Base-by-base conservation (phyloP, 495 filamentous ascomycete genomes). In the Penicillium soppii region DNA sequence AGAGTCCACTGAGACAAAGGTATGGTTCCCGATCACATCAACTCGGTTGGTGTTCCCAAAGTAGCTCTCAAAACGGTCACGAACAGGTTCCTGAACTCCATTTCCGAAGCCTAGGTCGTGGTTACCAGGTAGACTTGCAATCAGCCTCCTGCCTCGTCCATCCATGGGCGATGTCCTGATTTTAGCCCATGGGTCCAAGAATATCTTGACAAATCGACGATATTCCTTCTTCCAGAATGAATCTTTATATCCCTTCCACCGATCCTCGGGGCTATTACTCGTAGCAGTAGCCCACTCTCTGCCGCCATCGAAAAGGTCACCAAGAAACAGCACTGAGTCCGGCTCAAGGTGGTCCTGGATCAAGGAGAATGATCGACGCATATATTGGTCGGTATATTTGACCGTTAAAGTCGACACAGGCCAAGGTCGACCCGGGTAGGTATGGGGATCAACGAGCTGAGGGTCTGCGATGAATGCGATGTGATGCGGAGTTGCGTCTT, bases 401-500 rank as follows among this genome's bases (percentile, higher is more conserved):
- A 92, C 78, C 0, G 92, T 97, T 40, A 94, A 65, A 1, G 85
- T 79, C 17, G 84, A 88, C 5, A 97, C 72, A 15, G 90, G 87
- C 89, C 92, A 94, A 32, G 94, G 94, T 33, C 95, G 87, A 40
- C 87, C 94, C 15, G 94, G 89, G 65, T 99, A 97, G 12, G 91
- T 94, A 65, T 99, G 94, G 23, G 92, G 90, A 70, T 99, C 95
- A 59, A 96, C 90, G 27, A 99, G 78, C 66, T 99, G 95, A n/a
- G 95, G 95, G 64, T 99, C 95, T 32, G 95, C 92, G 50, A 99
- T 75, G 59, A 99, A 86, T 43, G 87, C 81, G 47, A 97, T 76
- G 63, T 87, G 90, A 69, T 97, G 91, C 2, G 95, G 95, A 21
- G 75, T 80, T 16, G 91, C 90, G 53, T 73, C 81, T 54, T 74